Evolutionary conservation across 768 basidiomycete species (phyloP).

Genomic region (Rubroboletus pulcherrimus): DNA sequence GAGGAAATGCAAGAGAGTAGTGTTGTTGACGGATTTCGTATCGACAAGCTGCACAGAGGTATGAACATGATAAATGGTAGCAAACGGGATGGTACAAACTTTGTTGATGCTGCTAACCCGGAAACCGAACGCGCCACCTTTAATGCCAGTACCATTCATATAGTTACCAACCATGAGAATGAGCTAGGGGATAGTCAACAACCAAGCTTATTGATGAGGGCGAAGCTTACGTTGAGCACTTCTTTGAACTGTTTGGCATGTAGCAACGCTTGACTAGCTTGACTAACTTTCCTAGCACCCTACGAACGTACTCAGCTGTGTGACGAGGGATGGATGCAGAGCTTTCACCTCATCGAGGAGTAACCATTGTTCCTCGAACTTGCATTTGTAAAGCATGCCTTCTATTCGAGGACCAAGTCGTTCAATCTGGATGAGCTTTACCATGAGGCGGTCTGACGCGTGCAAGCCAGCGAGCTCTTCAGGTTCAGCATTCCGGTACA

Average conservation of each 20-base stretch:
- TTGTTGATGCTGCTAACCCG: constrained; percentile 97
- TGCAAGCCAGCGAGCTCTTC: constrained; percentile 88
- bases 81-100: constrained; percentile 37
- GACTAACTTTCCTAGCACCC: constrained; percentile 77
- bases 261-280: constrained; percentile 76
- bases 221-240: constrained; percentile 63
- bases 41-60: constrained; percentile 73
- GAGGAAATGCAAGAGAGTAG: constrained; percentile 91
- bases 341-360: constrained; percentile 72
- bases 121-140: constrained; percentile 97
- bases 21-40: constrained; percentile 93
- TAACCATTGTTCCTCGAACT: constrained; percentile 81
- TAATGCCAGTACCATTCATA: constrained; percentile 95
- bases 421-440: constrained; percentile 92
- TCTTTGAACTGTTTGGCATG: constrained; percentile 88
- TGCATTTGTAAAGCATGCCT: constrained; percentile 91
- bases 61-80: background rate
- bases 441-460: constrained; percentile 94
- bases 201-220: constrained; percentile 15
- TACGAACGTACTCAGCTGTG: constrained; percentile 29
- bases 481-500: constrained; percentile 81
- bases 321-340: background rate
- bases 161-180: constrained; percentile 96
- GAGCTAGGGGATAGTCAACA: constrained; percentile 42
- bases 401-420: constrained; percentile 84